Evolutionary conservation across 305 asterid genomes (phyloP).

Genomic region (Euphrasia arctica): DNA sequence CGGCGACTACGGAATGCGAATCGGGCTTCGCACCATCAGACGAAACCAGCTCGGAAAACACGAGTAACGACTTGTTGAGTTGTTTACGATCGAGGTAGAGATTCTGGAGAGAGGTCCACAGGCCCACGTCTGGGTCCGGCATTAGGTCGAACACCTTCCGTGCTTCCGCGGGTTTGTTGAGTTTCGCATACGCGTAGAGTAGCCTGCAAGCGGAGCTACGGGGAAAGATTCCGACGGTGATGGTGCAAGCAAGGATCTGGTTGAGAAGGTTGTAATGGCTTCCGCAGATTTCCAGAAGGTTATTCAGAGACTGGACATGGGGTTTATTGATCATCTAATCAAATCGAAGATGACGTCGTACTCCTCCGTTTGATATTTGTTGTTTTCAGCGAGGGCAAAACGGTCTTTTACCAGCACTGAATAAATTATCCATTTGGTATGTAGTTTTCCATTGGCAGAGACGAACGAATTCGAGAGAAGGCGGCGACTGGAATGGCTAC

Average conservation of each 20-base stretch:
- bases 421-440: slow-evolving; percentile 2
- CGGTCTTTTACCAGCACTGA: slow-evolving; percentile 3
- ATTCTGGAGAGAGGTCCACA: slow-evolving; percentile 65
- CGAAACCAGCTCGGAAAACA: slow-evolving; percentile 38
- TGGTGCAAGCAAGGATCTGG: slow-evolving; percentile 48
- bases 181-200: slow-evolving; percentile 43
- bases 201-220: slow-evolving; percentile 47
- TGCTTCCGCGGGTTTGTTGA: slow-evolving; percentile 37
- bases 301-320: slow-evolving; percentile 29
- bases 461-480: slow-evolving; percentile 16
- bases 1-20: slow-evolving; percentile 58
- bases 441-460: slow-evolving; percentile 5
- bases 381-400: slow-evolving; percentile 25
- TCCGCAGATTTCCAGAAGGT: slow-evolving; percentile 37
- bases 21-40: slow-evolving; percentile 47
- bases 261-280: slow-evolving; percentile 36
- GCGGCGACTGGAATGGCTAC: slow-evolving; percentile 34
- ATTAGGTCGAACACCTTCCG: slow-evolving; percentile 49
- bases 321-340: slow-evolving; percentile 30
- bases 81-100: slow-evolving; percentile 53
- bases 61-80: slow-evolving; percentile 41
- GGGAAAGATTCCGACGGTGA: slow-evolving; percentile 38
- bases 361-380: neutral
- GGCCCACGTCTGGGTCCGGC: slow-evolving; percentile 51
- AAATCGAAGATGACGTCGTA: slow-evolving; percentile 9